Percentiles rank a stretch among this genome's conserved stretches.
Conservation (phyloP, 805 yeast genomes). For the Pichia sporocuriosa region DNA sequence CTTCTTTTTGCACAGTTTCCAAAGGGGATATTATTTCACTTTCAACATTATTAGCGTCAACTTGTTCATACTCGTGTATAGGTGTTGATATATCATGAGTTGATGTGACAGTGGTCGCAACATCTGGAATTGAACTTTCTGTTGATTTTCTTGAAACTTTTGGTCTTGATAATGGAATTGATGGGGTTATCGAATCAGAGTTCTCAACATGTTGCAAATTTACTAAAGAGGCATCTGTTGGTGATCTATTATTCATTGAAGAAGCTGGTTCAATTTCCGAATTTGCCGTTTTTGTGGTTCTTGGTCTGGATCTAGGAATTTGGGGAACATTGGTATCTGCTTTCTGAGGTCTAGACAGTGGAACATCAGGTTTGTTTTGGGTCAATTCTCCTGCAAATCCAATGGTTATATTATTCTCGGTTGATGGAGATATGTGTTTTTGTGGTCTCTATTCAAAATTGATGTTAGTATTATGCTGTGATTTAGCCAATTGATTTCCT, state of each 20-base stretch:
- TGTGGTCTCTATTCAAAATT: conserved; percentile 5
- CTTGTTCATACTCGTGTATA: neutral
- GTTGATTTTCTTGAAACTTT: neutral
- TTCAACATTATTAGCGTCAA: neutral
- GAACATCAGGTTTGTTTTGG: neutral
- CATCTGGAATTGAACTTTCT: neutral
- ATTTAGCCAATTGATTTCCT: neutral
- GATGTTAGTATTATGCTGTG: neutral
- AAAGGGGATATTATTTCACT: neutral
- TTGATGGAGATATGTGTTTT: neutral
- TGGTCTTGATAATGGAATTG: conserved; percentile 18
- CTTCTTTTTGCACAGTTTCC: neutral
- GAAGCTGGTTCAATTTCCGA: neutral
- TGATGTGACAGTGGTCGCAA: neutral
- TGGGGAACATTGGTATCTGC: neutral
- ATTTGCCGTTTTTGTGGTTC: neutral
- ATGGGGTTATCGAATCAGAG: conserved; percentile 7
- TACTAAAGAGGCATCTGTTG: neutral
- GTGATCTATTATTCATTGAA: neutral
- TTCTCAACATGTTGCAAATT: no score
- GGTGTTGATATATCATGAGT: neutral
- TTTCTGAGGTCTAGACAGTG: conserved; percentile 5
- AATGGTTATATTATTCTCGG: neutral
- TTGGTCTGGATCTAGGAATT: conserved; percentile 4
- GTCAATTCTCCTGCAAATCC: neutral